Evolutionary conservation across 2,329 filamentous ascomycete species (phyloP), one percentile per base, ranked within the genome.

Genomic region (Beauveria medogensis): DNA sequence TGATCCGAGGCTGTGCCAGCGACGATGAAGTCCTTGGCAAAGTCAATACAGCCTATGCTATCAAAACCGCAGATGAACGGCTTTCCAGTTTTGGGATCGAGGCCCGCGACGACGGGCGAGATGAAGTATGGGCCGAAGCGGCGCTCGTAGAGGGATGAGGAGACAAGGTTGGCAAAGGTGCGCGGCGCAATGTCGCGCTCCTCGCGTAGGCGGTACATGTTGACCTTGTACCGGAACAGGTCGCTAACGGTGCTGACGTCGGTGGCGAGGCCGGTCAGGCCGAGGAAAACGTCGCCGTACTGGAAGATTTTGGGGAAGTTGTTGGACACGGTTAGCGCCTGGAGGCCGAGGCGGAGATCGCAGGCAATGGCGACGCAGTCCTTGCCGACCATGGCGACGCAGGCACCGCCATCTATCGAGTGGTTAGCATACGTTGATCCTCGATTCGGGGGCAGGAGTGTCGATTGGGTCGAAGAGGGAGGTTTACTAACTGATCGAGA

Each of bases 281-380:
- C 94, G 41, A 99, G 89, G 78, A 95, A 97, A 70, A 94, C 91
- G 63, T 93, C 91, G 72, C 91, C 92, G 83, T 96, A 97, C 77
- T 89, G 87, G 86, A 97, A 97, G 82, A 99, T 91, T 83, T 99
- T 99, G 80, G 94, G 94, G 83, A 97, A 97, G 88, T 97, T 94
- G 87, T 99, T 99, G 75, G 92, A 97, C 63, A 99, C 90, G 65
- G 94, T 99, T 73, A 99, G 84, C 72, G 94, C 85, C 80, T 99
- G 94, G 73, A 97, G 88, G 71, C 94, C 94, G 67, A 99, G 91
- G 66, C 94, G 93, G 67, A 99, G 91, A 78, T 99, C 94, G 82
- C 94, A 99, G 75, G 94, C 94, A 74, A 99, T 97, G 78, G 94
- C 94, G 64, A 99, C 94, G 78, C 94, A 99, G 86, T 97, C 92